These are phyloP conservation scores for Santalum album DNA, from an alignment of 164 flowering plant species.

Conservation along the genomic window DNA sequence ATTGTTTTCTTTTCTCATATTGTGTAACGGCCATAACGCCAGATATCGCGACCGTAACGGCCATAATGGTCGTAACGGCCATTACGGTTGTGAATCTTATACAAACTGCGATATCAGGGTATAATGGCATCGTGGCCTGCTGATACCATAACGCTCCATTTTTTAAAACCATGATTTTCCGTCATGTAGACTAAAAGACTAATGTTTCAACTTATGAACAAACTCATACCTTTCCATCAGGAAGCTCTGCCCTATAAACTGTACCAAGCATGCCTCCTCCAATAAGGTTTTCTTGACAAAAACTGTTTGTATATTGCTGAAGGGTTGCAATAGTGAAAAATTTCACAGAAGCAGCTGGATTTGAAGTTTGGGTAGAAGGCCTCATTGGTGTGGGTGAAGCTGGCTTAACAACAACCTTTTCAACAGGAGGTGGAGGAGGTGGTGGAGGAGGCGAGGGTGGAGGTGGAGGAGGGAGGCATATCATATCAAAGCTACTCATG, in stretches of 20 bases:
- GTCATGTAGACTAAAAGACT: too few species aligned
- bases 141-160: too few species aligned
- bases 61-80: too few species aligned
- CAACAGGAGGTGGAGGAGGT: not conserved
- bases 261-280: constrained; percentile 2
- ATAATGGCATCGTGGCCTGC: too few species aligned
- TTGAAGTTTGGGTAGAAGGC: not conserved
- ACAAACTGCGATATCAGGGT: too few species aligned
- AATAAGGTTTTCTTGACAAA: constrained; percentile 1
- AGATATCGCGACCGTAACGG: too few species aligned
- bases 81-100: too few species aligned
- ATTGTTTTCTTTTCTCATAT: too few species aligned
- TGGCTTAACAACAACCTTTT: not conserved
- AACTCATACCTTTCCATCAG: constrained; percentile 2
- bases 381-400: not conserved
- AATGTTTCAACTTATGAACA: not conserved
- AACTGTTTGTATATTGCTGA: constrained; percentile 1
- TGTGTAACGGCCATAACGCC: too few species aligned
- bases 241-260: not conserved
- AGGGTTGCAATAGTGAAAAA: constrained; percentile 1
- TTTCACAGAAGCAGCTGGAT: not conserved
- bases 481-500: constrained; percentile 25
- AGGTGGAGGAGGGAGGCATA: constrained; percentile 15
- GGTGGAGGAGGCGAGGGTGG: not conserved
- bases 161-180: too few species aligned